Evolutionary conservation across 139 green algal genomes (phyloP).

Genomic region (Chlamydomonas sp.): DNA sequence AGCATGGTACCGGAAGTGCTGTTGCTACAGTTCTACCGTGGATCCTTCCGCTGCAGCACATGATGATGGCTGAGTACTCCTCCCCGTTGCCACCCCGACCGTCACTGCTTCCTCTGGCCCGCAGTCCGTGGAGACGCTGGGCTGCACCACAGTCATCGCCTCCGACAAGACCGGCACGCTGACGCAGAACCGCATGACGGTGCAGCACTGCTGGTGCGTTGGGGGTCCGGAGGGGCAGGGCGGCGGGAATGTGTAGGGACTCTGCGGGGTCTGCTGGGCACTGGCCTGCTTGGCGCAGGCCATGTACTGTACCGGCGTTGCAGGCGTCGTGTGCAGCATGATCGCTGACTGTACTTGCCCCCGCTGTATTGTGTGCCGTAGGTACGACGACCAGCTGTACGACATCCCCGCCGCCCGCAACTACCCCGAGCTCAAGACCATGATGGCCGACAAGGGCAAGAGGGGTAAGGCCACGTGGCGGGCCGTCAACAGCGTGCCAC

Average conservation of each 20-base stretch:
- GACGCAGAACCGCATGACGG: slow-evolving; percentile 65
- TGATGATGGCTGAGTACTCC: too few species aligned
- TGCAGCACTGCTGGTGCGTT: slow-evolving; percentile 60
- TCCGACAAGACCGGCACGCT: slow-evolving; percentile 63
- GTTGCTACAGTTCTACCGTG: too few species aligned
- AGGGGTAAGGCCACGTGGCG: slow-evolving; percentile 1
- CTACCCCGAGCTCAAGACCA: background rate
- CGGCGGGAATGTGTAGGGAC: background rate
- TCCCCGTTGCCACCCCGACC: too few species aligned
- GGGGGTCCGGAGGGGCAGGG: background rate
- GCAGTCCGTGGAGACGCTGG: slow-evolving; percentile 71
- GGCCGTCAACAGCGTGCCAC: background rate
- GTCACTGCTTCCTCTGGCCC: slow-evolving; percentile 54
- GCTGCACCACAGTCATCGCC: slow-evolving; percentile 54
- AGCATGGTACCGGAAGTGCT: too few species aligned
- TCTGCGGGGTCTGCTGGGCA: too few species aligned
- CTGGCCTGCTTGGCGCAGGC: too few species aligned
- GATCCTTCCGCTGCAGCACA: too few species aligned
- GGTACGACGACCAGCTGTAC: slow-evolving; percentile 42
- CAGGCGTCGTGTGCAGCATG: too few species aligned
- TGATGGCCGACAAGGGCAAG: slow-evolving; percentile 18
- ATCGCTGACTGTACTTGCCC: background rate
- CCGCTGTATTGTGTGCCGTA: background rate
- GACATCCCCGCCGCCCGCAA: slow-evolving; percentile 37
- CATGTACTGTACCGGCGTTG: too few species aligned